Evolutionary conservation across 345 rosid species (phyloP), one percentile per base, ranked within the genome.

Genomic region (Alliaria petiolata): DNA sequence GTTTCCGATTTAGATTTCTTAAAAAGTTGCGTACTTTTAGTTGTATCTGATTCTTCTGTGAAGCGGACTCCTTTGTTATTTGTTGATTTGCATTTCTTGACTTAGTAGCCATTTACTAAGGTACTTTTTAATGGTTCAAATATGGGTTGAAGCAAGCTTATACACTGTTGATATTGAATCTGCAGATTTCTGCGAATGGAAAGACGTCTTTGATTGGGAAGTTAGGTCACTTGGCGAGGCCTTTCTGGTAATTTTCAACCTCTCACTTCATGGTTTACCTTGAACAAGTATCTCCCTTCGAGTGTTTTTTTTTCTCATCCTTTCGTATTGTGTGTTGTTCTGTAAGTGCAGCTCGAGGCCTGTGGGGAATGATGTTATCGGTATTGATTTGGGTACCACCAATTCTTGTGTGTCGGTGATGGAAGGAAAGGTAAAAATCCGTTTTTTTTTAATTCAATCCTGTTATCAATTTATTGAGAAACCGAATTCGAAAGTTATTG

Each of bases 341-440:
- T 61, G 19, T 65, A 6, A 8, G 7, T 71, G 35, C 15, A 85
- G 89, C 43, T 72, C 89, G n/a, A 85, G 85, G 50, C 82, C 89
- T 55, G 72, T 76, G 19, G 86, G 85, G 2, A 83, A 71, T 62
- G 89, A 85, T 55, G 88, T 83, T 28, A 85, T 80, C 13, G 85
- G 84, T 68, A 83, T 83, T 67, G 86, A 83, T 59, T 79, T 84
- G 81, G 88, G 88, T 17, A 84, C 86, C 16, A 84, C 88, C 7
- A 84, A 84, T 66, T 82, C 86, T 25, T 84, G 88, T 42, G 88
- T 84, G n/a, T 33, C 86, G 11, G 81, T 84, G 7, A 84, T 84
- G 88, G 88, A 84, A 69, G 88, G 88, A 44, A 84, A 84, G 81
- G 88, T 84, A 71, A 59, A 36, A 10, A 11, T 7, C 13, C 12